phyloP scores from a whole-genome alignment of 177 flowering plant species.

The Tripterygium wilfordii region DNA sequence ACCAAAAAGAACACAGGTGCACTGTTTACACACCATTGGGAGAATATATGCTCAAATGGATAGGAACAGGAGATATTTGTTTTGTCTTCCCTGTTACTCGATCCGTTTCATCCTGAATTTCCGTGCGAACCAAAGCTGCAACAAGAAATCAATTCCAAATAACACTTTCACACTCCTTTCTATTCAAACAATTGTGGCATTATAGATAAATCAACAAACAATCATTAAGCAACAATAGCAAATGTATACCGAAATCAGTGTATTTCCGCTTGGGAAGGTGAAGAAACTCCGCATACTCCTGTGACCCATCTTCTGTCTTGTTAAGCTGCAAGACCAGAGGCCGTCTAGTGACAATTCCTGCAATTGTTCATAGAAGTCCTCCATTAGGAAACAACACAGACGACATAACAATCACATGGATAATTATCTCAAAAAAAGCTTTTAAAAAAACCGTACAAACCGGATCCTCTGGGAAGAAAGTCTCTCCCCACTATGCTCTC shows the following conservation, averaged over 20 bases:
- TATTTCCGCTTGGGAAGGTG: constrained; percentile 67
- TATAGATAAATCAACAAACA: too few relatives aligned
- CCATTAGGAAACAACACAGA: too few relatives aligned
- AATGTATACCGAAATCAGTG: constrained; percentile 66
- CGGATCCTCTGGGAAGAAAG: constrained; percentile 96
- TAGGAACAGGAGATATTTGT: constrained; percentile 69
- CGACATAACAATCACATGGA: too few relatives aligned
- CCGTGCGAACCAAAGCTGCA: constrained; percentile 60
- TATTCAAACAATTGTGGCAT: too few relatives aligned
- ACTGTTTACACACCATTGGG: constrained; percentile 44
- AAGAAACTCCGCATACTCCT: constrained; percentile 90
- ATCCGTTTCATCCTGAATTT: constrained; percentile 76
- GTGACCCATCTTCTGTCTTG: constrained; percentile 69
- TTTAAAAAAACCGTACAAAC: constrained; percentile 26
- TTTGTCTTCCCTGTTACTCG: constrained; percentile 63
- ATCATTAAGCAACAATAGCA: too few relatives aligned
- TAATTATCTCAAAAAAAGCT: too few relatives aligned
- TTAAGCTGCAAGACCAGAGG: constrained; percentile 96
- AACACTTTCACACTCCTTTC: too few relatives aligned
- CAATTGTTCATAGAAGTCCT: too few relatives aligned
- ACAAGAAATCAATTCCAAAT: too few relatives aligned
- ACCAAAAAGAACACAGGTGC: not conserved
- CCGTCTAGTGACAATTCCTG: constrained; percentile 92
- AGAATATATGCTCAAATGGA: constrained; percentile 70
- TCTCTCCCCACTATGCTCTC: constrained; percentile 95